These are phyloP conservation scores for Linanthus parryae DNA, from an alignment of 148 eudicot species.

Conservation along the genomic window DNA sequence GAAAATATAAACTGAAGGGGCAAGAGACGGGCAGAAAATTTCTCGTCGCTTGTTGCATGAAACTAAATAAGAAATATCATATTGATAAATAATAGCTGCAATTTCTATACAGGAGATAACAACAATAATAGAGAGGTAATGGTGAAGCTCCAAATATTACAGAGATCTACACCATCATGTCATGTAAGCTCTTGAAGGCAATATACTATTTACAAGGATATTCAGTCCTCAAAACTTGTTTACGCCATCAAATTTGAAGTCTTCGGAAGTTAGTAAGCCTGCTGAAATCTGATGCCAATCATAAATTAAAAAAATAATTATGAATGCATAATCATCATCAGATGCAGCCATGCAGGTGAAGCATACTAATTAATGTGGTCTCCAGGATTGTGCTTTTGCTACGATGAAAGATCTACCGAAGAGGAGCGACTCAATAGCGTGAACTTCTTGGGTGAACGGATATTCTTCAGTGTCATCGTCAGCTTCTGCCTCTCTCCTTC, in stretches of 20 bases:
- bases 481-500: slow-evolving; percentile 96
- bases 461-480: slow-evolving; percentile 70
- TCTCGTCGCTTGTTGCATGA: neutral
- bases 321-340: too few species aligned
- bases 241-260: slow-evolving; percentile 1
- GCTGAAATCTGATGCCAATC: neutral
- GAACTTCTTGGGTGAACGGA: slow-evolving; percentile 50
- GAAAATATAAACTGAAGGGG: too few species aligned
- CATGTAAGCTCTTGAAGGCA: slow-evolving; percentile 1
- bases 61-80: slow-evolving; percentile 4
- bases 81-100: slow-evolving; percentile 3
- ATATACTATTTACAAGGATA: slow-evolving; percentile 13
- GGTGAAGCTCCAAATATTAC: slow-evolving; percentile 2
- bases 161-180: slow-evolving; percentile 12
- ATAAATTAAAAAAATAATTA: neutral
- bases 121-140: neutral
- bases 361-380: too few species aligned
- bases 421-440: slow-evolving; percentile 25
- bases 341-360: slow-evolving; percentile 7
- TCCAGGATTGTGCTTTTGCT: too few species aligned
- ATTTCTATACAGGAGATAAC: slow-evolving; percentile 16
- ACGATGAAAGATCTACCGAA: slow-evolving; percentile 18
- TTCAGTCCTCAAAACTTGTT: slow-evolving; percentile 8
- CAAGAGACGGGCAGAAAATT: neutral
- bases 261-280: slow-evolving; percentile 4